Evolutionary conservation across 1,284 basidiomycete genomes (phyloP).

Genomic region (Abortiporus biennis): DNA sequence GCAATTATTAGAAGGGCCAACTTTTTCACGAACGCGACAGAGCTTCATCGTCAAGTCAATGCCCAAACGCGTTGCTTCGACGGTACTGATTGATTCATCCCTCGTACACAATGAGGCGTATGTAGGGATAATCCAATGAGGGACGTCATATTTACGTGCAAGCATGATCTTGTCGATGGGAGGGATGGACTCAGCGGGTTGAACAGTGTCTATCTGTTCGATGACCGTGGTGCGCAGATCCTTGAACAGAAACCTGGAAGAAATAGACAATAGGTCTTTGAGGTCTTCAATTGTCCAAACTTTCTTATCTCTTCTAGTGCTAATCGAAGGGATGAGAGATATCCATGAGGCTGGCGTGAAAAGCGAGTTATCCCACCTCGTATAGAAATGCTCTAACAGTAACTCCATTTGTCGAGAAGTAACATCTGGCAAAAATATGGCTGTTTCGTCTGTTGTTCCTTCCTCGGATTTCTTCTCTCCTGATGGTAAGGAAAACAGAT

Average conservation of each 20-base stretch:
- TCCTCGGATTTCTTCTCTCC: conserved; percentile 6
- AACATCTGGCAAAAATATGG: conserved; percentile 10
- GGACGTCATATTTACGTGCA: conserved; percentile 4
- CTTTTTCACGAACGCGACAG: too few relatives aligned
- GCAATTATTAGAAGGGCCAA: too few relatives aligned
- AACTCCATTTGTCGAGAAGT: conserved; percentile 9
- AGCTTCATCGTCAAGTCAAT: conserved; percentile 6
- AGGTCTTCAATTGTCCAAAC: not conserved
- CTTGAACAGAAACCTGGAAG: conserved; percentile 2
- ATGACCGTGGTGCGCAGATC: not conserved
- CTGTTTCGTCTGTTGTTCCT: conserved; percentile 8
- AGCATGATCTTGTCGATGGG: conserved; percentile 3
- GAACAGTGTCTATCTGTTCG: conserved; percentile 13
- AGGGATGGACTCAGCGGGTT: not conserved
- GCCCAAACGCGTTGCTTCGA: conserved; percentile 2
- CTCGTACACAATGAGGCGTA: not conserved
- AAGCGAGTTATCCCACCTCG: too few relatives aligned
- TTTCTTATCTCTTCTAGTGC: too few relatives aligned
- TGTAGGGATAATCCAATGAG: not conserved
- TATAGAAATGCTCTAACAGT: too few relatives aligned
- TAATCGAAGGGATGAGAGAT: too few relatives aligned
- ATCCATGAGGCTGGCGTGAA: too few relatives aligned
- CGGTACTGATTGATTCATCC: not conserved
- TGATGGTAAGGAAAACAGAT: conserved; percentile 18
- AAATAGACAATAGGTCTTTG: conserved; percentile 3